Base-by-base conservation (phyloP, 2,329 filamentous ascomycete genomes). In the Colletotrichum sp. region DNA sequence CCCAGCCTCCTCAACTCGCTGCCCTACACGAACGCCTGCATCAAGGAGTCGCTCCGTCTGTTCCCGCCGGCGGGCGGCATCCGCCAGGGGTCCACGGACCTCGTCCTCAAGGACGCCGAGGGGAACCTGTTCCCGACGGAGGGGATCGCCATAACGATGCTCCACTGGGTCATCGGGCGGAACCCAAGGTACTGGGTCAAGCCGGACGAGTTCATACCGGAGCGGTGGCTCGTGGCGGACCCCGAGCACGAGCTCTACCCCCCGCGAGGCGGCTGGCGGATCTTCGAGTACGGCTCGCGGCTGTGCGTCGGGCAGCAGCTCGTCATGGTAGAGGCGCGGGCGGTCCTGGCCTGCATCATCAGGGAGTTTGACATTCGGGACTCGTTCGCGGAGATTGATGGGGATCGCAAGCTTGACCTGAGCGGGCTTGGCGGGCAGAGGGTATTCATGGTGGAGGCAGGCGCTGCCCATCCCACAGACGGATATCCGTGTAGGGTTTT, bases 21-120 rank as follows among this genome's bases (percentile, higher is more conserved):
- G 18, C 83, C 84, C 1, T 91, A 90, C 78, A 90, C 88, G 5
- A 82, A 81, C 12, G 89, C 89, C 55, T 85, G 90, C 24, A 85
- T 90, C 74, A 89, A 90, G 76, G 90, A 92, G 79, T 82, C 85
- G 1, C 81, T 91, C 21, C 85, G 90, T 12, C 78, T 91, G 38
- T 89, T 87, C 75, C 89, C 89, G 15, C 85, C 89, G 1, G 88
- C 87, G 0, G 85, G 82, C 64, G 84, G 85, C 5, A 83, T 86
- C 47, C 84, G 88, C 33, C 74, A 73, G 16, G 85, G 84, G 24
- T 78, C 72, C 36, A 74, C 75, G 21, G 83, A 84, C 58, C 78
- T 84, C 68, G 83, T 84, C n/a, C 77, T 86, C 64, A 84, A 81
- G 61, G 82, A 88, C 34, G 83, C 80, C 3, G 82, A 84, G 51